Percentiles rank a stretch among this genome's conserved stretches.
phyloP scores from a whole-genome alignment of 495 filamentous ascomycete species.

The Chaetomidium leptoderma region DNA sequence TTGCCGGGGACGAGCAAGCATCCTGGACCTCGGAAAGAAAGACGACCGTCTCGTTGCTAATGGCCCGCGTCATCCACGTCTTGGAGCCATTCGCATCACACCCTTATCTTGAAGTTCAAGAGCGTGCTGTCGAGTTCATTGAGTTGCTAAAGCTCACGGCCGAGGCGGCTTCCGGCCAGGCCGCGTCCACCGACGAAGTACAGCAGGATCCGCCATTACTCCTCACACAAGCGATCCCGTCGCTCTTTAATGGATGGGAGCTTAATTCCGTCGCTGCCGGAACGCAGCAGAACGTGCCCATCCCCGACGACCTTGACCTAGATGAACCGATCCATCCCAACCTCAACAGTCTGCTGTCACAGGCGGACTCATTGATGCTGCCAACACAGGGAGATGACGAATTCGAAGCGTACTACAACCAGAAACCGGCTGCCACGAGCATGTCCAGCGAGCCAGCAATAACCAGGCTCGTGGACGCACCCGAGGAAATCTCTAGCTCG shows the following conservation, averaged over 20 bases:
- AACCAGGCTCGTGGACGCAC: constrained; percentile 43
- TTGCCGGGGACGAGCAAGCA: constrained; percentile 52
- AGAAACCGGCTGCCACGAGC: constrained; percentile 39
- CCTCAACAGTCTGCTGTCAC: constrained; percentile 57
- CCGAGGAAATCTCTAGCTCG: constrained; percentile 44
- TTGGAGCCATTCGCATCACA: constrained; percentile 72
- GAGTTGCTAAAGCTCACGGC: constrained; percentile 80
- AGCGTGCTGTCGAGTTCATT: constrained; percentile 84
- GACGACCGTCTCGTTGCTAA: constrained; percentile 65
- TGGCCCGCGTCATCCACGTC: constrained; percentile 74
- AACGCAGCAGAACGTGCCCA: constrained; percentile 82
- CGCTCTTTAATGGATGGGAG: constrained; percentile 77
- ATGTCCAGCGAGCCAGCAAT: constrained; percentile 50
- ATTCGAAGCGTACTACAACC: constrained; percentile 71
- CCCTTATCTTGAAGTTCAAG: constrained; percentile 91
- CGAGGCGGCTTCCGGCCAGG: constrained; percentile 69
- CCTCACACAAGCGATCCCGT: constrained; percentile 81
- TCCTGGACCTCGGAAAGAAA: constrained; percentile 63
- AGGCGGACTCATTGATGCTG: constrained; percentile 52
- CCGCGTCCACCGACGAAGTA: constrained; percentile 48
- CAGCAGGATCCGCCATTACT: constrained; percentile 68
- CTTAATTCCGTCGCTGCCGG: constrained; percentile 81
- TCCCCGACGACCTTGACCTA: constrained; percentile 68
- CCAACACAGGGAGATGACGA: constrained; percentile 55
- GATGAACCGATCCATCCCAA: constrained; percentile 77